phyloP scores from a whole-genome alignment of 2,329 filamentous ascomycete genomes.

The Graphiopsis chlorocephala region DNA sequence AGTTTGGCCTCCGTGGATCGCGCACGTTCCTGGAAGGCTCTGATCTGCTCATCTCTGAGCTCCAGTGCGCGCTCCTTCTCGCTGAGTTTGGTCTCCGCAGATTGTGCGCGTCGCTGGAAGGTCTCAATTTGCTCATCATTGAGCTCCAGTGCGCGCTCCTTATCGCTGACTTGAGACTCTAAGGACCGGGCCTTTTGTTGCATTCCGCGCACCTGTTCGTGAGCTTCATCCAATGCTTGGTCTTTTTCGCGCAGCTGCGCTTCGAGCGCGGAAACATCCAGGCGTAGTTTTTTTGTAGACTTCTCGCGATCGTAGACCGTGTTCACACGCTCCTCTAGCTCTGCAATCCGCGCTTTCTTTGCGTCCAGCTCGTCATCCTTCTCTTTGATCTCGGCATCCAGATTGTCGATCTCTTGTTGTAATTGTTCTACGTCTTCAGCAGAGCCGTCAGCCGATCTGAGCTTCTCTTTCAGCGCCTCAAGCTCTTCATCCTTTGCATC shows the following conservation, averaged over 20 bases:
- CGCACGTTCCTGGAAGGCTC: neutral
- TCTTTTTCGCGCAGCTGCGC: slow-evolving; percentile 35
- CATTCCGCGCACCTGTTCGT: slow-evolving; percentile 31
- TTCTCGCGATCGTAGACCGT: slow-evolving; percentile 34
- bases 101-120: slow-evolving; percentile 12
- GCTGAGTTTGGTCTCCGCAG: slow-evolving; percentile 28
- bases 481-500: slow-evolving; percentile 51
- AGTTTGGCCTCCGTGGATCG: slow-evolving; percentile 24
- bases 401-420: slow-evolving; percentile 51
- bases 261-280: slow-evolving; percentile 35
- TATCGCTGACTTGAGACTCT: slow-evolving; percentile 20
- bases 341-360: slow-evolving; percentile 32
- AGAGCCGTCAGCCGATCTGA: slow-evolving; percentile 31
- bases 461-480: slow-evolving; percentile 42
- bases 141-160: slow-evolving; percentile 16
- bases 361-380: slow-evolving; percentile 44
- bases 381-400: slow-evolving; percentile 51
- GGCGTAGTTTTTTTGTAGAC: slow-evolving; percentile 38
- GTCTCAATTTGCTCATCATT: slow-evolving; percentile 13
- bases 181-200: slow-evolving; percentile 34
- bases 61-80: slow-evolving; percentile 36
- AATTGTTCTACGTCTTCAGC: slow-evolving; percentile 58
- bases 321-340: slow-evolving; percentile 33
- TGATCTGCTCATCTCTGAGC: slow-evolving; percentile 20
- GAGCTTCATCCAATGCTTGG: slow-evolving; percentile 35